Evolutionary conservation across 2,329 filamentous ascomycete species (phyloP).

Genomic region (Hirsutella thompsonii): DNA sequence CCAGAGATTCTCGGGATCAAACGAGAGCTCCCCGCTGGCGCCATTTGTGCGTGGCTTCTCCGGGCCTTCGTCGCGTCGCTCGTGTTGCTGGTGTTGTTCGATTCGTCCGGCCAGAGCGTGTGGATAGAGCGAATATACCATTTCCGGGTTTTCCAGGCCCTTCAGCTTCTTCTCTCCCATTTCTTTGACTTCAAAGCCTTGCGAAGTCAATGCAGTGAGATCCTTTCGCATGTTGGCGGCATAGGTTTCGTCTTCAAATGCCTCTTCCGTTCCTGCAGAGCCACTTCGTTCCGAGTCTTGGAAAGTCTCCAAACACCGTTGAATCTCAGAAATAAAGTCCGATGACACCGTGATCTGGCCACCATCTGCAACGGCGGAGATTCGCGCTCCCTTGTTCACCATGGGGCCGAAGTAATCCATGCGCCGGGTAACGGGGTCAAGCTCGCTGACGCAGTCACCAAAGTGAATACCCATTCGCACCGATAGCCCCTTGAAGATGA

Average conservation of each 20-base stretch:
- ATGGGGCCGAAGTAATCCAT: constrained; percentile 99
- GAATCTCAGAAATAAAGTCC: constrained; percentile 93
- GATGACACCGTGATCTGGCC: constrained; percentile 95
- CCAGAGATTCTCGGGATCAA: constrained; percentile 82
- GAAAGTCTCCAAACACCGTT: constrained; percentile 78
- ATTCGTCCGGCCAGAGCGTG: constrained; percentile 75
- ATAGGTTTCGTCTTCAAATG: constrained; percentile 59
- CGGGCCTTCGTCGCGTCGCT: constrained; percentile 28
- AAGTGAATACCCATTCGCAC: constrained; percentile 97
- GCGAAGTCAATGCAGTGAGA: constrained; percentile 71
- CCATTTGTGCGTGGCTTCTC: constrained; percentile 49
- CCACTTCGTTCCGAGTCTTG: constrained; percentile 68
- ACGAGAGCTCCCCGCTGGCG: constrained; percentile 51
- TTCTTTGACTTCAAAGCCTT: constrained; percentile 95
- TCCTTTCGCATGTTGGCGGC: constrained; percentile 76
- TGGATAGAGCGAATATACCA: constrained; percentile 90
- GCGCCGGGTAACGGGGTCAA: constrained; percentile 87
- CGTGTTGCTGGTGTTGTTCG: constrained; percentile 47
- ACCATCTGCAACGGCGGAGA: constrained; percentile 87
- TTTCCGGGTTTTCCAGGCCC: constrained; percentile 92
- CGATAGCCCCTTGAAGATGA: constrained; percentile 89
- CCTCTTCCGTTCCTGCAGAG: constrained; percentile 53
- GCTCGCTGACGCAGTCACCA: constrained; percentile 87
- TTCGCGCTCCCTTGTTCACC: constrained; percentile 94
- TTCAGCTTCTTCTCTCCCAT: constrained; percentile 92